Evolutionary conservation across 2,329 filamentous ascomycete species (phyloP).

Genomic region (Ophioceras dolichostomum): DNA sequence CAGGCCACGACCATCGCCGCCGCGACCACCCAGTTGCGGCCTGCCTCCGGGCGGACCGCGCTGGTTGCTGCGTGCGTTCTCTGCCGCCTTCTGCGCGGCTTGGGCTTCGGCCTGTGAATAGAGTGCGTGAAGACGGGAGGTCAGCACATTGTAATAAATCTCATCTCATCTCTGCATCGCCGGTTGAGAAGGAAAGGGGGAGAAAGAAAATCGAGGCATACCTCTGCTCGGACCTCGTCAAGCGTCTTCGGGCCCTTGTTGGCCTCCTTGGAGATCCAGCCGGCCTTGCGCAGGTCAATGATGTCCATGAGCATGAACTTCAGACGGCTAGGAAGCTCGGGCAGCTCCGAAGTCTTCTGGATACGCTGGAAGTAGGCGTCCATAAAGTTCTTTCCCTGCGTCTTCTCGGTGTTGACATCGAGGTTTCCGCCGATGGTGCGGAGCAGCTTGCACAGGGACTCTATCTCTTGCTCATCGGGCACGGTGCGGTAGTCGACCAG

Average conservation of each 20-base stretch:
- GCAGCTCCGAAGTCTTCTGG: conserved; percentile 65
- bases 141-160: not conserved
- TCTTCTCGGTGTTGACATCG: conserved; percentile 60
- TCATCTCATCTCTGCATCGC: not conserved
- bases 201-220: no score
- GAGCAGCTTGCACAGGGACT: conserved; percentile 87
- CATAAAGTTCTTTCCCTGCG: conserved; percentile 63
- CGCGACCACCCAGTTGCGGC: conserved; percentile 49
- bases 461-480: conserved; percentile 91
- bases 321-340: conserved; percentile 73
- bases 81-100: conserved; percentile 70
- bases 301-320: conserved; percentile 97
- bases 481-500: conserved; percentile 88
- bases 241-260: conserved; percentile 97
- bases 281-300: conserved; percentile 63
- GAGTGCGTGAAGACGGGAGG: not conserved
- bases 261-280: conserved; percentile 77
- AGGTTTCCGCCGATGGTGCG: conserved; percentile 80
- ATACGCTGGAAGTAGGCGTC: conserved; percentile 90
- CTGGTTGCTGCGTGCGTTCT: conserved; percentile 46
- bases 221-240: conserved; percentile 75
- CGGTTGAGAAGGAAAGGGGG: no score
- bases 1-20: conserved; percentile 80
- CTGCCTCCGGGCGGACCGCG: conserved; percentile 60
- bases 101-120: conserved; percentile 51